A percentile compares a stretch with the other conserved stretches of the same genome.
These are phyloP conservation scores for Trypanosoma melophagium DNA, from an alignment of 208 protist genomes.

Conservation along the genomic window DNA sequence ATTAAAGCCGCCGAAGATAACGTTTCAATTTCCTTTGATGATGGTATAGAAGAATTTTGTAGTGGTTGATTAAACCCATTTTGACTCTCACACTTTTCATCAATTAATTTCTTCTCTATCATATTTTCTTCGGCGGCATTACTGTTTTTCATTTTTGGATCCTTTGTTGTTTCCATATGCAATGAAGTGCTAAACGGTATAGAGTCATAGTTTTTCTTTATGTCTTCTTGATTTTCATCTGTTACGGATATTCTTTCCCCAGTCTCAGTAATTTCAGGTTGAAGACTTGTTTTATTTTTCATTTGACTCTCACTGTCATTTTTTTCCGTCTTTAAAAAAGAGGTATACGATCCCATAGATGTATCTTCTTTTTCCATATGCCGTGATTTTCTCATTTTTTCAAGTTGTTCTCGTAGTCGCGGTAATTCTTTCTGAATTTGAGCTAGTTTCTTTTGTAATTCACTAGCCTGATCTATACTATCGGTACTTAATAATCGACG, in stretches of 20 bases:
- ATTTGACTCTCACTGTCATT: constrained; percentile 8
- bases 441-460: constrained; percentile 63
- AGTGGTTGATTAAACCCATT: not conserved
- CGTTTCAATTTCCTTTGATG: constrained; percentile 21
- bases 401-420: constrained; percentile 56
- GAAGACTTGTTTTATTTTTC: not conserved
- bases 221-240: not conserved
- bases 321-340: constrained; percentile 11
- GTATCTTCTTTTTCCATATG: constrained; percentile 14
- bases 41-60: not conserved
- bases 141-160: constrained; percentile 16
- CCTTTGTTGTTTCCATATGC: not conserved
- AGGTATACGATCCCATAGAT: not conserved
- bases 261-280: not conserved
- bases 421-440: constrained; percentile 49
- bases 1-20: constrained; percentile 33
- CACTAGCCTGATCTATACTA: constrained; percentile 58
- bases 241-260: not conserved
- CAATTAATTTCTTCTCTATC: not conserved
- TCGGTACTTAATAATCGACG: constrained; percentile 71
- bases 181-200: not conserved
- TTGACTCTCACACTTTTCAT: not conserved
- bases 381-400: constrained; percentile 47
- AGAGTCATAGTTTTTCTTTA: not conserved
- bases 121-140: constrained; percentile 25